A percentile compares a stretch with the other conserved stretches of the same genome.
Conservation (phyloP, 2,329 filamentous ascomycete genomes). For the Aspergillus calidoustus region DNA sequence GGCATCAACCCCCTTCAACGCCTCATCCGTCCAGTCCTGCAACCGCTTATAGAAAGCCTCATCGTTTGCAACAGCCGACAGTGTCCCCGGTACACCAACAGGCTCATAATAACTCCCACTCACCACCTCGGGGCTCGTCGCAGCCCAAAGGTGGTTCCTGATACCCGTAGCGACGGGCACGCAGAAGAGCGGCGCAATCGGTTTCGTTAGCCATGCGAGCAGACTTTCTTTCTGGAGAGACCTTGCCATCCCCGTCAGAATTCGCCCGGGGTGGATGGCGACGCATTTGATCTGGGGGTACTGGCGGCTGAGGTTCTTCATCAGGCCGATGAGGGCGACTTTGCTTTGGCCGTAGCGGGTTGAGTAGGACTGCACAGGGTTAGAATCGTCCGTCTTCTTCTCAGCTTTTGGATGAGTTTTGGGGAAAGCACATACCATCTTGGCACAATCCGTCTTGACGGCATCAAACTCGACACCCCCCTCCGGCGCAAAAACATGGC, state of each 20-base stretch:
- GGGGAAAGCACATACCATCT: not conserved
- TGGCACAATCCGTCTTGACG: not conserved
- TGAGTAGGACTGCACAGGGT: not conserved
- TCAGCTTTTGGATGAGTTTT: not conserved
- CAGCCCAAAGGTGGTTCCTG: not conserved
- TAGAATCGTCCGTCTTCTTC: not conserved
- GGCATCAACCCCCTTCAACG: not conserved
- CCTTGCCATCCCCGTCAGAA: not conserved
- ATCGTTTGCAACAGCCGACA: not conserved
- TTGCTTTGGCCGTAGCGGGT: not conserved
- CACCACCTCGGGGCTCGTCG: not conserved
- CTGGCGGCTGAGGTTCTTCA: not conserved
- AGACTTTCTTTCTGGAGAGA: not conserved
- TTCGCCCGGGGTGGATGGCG: not conserved
- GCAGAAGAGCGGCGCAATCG: not conserved
- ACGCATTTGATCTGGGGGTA: not conserved
- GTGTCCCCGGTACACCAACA: not conserved
- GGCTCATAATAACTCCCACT: not conserved
- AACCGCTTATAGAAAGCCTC: not conserved
- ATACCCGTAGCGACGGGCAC: not conserved
- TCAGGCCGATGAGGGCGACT: not conserved
- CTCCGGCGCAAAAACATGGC: not conserved
- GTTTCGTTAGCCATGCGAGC: not conserved
- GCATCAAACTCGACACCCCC: not conserved
- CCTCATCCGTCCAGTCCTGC: not conserved